phyloP scores from a whole-genome alignment of 2,329 filamentous ascomycete species.

The Alternaria arborescens region DNA sequence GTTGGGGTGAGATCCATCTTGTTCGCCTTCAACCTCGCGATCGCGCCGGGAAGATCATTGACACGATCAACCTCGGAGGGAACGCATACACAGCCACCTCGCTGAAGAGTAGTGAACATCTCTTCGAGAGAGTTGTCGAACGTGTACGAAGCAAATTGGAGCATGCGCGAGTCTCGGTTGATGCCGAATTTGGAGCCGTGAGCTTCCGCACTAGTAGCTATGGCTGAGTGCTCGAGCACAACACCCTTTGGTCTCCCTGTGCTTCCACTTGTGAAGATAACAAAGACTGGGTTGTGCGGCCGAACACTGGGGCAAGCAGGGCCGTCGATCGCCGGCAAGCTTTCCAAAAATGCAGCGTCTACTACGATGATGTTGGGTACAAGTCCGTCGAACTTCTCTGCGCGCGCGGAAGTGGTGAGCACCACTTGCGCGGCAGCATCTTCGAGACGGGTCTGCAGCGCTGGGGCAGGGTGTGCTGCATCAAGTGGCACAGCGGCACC shows the following conservation, averaged over 20 bases:
- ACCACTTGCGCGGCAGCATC: constrained; percentile 53
- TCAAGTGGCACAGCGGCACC: constrained; percentile 50
- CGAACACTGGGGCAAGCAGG: constrained; percentile 30
- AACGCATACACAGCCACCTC: constrained; percentile 62
- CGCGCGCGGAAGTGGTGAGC: constrained; percentile 49
- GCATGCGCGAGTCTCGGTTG: constrained; percentile 35
- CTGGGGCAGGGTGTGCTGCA: constrained; percentile 42
- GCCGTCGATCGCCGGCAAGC: constrained; percentile 31
- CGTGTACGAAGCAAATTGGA: constrained; percentile 59
- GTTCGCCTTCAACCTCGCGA: constrained; percentile 38
- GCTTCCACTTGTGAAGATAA: constrained; percentile 46
- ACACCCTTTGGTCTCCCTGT: constrained; percentile 48
- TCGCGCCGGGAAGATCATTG: constrained; percentile 59
- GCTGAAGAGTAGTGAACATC: constrained; percentile 63
- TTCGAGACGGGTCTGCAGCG: constrained; percentile 51
- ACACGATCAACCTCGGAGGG: constrained; percentile 64
- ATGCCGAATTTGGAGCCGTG: constrained; percentile 41
- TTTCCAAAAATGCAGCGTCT: constrained; percentile 45
- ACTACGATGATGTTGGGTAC: constrained; percentile 52
- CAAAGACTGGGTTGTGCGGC: constrained; percentile 41
- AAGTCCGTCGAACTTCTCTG: constrained; percentile 53
- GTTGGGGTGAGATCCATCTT: constrained; percentile 65
- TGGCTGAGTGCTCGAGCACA: constrained; percentile 43
- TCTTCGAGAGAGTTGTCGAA: constrained; percentile 66
- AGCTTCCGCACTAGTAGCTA: constrained; percentile 43